Conservation (phyloP, 768 basidiomycete species). For the Psilocybe subaeruginosa region DNA sequence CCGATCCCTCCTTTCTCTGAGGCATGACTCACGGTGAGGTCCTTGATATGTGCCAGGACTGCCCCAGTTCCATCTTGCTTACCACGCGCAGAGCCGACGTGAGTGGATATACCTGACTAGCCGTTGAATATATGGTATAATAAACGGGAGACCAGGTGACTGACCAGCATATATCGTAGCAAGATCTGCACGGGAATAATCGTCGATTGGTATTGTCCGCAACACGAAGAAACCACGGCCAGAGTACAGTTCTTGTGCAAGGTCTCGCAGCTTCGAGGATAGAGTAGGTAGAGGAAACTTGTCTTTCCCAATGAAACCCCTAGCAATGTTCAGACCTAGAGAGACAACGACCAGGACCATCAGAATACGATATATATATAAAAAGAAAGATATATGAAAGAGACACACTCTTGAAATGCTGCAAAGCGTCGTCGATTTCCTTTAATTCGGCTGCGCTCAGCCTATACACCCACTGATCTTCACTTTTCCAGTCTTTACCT, state of each 20-base stretch:
- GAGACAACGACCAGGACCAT: too few species aligned
- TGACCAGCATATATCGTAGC: constrained; percentile 45
- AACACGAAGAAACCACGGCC: constrained; percentile 52
- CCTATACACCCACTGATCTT: constrained; percentile 41
- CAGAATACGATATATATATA: too few species aligned
- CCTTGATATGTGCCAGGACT: constrained; percentile 49
- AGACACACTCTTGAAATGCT: constrained; percentile 33
- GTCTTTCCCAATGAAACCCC: constrained; percentile 31
- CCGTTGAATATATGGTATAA: not conserved
- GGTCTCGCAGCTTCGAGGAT: constrained; percentile 32
- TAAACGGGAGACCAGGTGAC: not conserved
- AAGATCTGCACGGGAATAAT: constrained; percentile 41
- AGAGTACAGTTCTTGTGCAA: constrained; percentile 41
- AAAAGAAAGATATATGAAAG: not conserved
- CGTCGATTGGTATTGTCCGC: constrained; percentile 45
- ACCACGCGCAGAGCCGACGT: constrained; percentile 19
- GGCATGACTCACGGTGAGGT: constrained; percentile 40
- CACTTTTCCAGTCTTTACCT: constrained; percentile 41
- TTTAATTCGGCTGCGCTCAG: constrained; percentile 32
- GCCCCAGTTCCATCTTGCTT: constrained; percentile 28
- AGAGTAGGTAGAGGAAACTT: constrained; percentile 50
- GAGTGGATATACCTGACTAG: constrained; percentile 17
- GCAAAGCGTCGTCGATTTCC: constrained; percentile 40
- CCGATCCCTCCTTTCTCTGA: constrained; percentile 43
- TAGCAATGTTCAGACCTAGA: constrained; percentile 25